phyloP scores from a whole-genome alignment of 2,329 filamentous ascomycete species.

The Xylariaceae sp. region DNA sequence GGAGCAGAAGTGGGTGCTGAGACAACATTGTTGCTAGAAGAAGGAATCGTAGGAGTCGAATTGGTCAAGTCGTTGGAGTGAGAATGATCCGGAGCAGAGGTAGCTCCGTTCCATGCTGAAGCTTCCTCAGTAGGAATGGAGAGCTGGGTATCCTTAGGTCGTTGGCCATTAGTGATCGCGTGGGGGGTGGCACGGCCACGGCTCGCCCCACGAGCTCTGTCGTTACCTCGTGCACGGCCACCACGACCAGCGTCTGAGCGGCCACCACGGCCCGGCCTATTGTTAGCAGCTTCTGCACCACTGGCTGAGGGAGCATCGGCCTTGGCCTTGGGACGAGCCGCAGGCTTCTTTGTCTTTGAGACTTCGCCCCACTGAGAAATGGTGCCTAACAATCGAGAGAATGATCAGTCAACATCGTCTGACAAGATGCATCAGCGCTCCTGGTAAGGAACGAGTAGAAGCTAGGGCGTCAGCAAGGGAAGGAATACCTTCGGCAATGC shows the following conservation, averaged over 20 bases:
- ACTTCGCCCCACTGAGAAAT: conserved; percentile 83
- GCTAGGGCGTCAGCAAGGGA: too few relatives aligned
- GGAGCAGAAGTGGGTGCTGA: conserved; percentile 34
- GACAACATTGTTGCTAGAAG: conserved; percentile 33
- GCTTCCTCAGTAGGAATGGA: conserved; percentile 69
- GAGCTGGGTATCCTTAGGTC: conserved; percentile 49
- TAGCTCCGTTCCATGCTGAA: conserved; percentile 51
- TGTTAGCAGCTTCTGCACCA: conserved; percentile 44
- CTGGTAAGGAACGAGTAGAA: too few relatives aligned
- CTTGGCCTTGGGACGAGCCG: conserved; percentile 66
- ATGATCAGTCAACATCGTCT: too few relatives aligned
- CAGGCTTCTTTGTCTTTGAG: conserved; percentile 72
- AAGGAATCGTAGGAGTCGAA: conserved; percentile 5
- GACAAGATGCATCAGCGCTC: too few relatives aligned
- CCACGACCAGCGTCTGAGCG: conserved; percentile 41
- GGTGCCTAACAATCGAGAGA: conserved; percentile 48
- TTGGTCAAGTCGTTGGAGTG: conserved; percentile 38
- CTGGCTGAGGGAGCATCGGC: conserved; percentile 49
- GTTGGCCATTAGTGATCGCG: conserved; percentile 56
- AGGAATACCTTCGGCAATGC: conserved; percentile 68
- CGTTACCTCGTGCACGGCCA: conserved; percentile 41
- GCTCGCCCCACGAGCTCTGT: conserved; percentile 56
- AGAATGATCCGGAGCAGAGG: conserved; percentile 34
- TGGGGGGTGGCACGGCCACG: conserved; percentile 59
- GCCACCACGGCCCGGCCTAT: conserved; percentile 53